Evolutionary conservation across 2,329 filamentous ascomycete species (phyloP).

Genomic region (Drechslerella dactyloides): DNA sequence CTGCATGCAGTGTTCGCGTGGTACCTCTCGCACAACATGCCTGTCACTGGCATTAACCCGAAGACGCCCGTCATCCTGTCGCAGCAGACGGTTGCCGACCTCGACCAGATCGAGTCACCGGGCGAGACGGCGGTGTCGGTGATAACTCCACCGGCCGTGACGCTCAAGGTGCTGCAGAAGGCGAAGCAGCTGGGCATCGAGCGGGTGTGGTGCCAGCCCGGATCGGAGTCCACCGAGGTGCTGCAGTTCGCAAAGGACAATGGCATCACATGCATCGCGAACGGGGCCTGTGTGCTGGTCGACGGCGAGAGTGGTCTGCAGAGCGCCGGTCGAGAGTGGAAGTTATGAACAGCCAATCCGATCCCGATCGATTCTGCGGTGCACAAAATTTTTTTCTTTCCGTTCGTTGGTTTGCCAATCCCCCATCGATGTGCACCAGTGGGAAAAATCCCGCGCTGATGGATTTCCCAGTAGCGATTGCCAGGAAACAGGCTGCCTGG

Average conservation of each 20-base stretch:
- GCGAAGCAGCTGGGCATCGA: constrained; percentile 75
- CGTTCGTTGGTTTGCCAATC: neutral
- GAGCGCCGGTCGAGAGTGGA: constrained; percentile 64
- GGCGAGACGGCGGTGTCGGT: constrained; percentile 76
- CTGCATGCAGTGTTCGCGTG: constrained; percentile 75
- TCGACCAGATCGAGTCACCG: constrained; percentile 55
- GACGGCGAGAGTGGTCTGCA: constrained; percentile 74
- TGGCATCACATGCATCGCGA: constrained; percentile 62
- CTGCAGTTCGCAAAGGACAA: constrained; percentile 71
- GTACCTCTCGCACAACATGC: constrained; percentile 79
- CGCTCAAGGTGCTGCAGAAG: constrained; percentile 75
- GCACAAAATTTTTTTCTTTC: neutral
- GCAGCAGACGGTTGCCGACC: constrained; percentile 66
- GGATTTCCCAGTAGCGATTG: neutral
- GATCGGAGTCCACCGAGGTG: constrained; percentile 79
- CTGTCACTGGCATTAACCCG: constrained; percentile 85
- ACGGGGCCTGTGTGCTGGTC: constrained; percentile 87
- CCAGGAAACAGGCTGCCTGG: constrained; percentile 23
- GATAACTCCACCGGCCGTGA: constrained; percentile 83
- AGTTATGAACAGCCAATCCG: constrained; percentile 55
- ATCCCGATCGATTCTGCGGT: constrained; percentile 60
- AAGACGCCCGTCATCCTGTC: constrained; percentile 59
- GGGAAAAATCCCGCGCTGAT: constrained; percentile 20
- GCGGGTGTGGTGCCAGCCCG: constrained; percentile 88
- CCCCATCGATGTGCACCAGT: neutral